A percentile compares a stretch with the other conserved stretches of the same genome.
These are phyloP conservation scores for Lolium rigidum DNA, from an alignment of 176 grass and related monocot species.

Conservation along the genomic window DNA sequence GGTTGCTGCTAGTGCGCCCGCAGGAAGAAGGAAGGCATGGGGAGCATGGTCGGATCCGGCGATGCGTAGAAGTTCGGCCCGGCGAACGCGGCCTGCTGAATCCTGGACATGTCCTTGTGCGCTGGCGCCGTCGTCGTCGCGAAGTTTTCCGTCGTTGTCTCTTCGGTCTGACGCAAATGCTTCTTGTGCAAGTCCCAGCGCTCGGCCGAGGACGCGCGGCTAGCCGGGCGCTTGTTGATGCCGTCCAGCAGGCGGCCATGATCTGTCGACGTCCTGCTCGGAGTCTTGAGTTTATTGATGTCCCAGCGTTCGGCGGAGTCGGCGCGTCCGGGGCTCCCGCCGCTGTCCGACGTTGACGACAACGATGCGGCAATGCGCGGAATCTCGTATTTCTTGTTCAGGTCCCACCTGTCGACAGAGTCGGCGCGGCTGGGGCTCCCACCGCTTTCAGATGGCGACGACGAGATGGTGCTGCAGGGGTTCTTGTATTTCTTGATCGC, in stretches of 20 bases:
- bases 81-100: not conserved
- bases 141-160: not conserved
- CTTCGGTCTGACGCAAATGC: not conserved
- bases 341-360: not conserved
- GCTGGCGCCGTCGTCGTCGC: not conserved
- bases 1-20: too few species aligned
- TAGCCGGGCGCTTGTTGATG: not conserved
- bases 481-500: not conserved
- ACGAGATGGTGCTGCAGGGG: not conserved
- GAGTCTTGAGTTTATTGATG: not conserved
- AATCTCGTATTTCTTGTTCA: not conserved
- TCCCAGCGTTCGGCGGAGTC: not conserved
- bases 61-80: not conserved
- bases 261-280: not conserved
- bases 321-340: not conserved
- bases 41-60: not conserved
- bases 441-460: not conserved
- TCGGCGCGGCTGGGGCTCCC: not conserved
- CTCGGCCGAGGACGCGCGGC: not conserved
- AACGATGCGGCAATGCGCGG: not conserved
- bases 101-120: not conserved
- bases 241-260: not conserved
- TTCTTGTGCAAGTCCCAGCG: constrained; percentile 27
- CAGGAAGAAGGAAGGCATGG: too few species aligned
- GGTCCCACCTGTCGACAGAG: not conserved